Evolutionary conservation across 169 alveolate species (phyloP).

Genomic region (Amoebophrya sp.): DNA sequence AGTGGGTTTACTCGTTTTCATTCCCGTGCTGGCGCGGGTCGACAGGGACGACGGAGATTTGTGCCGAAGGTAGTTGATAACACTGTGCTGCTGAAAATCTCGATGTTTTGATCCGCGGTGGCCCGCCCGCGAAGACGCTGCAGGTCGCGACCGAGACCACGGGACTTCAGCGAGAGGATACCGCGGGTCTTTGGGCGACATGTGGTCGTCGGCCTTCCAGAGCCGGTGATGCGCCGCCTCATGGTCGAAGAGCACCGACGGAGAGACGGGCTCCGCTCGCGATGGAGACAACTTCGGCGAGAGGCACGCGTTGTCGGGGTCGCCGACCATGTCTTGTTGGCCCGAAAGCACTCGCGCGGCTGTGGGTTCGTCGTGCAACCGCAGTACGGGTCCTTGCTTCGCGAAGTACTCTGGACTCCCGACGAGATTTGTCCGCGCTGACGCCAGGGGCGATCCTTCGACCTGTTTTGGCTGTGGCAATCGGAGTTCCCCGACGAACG

Average conservation of each 20-base stretch:
- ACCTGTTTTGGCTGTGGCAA: too few species aligned
- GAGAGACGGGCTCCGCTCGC: not conserved
- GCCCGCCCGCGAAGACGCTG: too few species aligned
- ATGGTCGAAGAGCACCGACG: not conserved
- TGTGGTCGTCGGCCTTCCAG: not conserved
- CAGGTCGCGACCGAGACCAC: too few species aligned
- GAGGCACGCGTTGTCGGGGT: not conserved
- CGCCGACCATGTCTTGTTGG: conserved; percentile 7
- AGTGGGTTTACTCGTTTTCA: too few species aligned
- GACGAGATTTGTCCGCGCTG: not conserved
- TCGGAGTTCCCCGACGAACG: too few species aligned
- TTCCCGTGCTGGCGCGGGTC: too few species aligned
- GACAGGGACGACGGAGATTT: too few species aligned
- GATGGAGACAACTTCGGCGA: not conserved
- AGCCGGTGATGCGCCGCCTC: not conserved
- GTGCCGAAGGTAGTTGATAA: too few species aligned
- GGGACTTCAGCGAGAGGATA: too few species aligned
- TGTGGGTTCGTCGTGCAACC: not conserved
- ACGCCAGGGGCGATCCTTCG: not conserved
- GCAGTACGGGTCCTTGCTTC: not conserved
- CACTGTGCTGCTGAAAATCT: too few species aligned
- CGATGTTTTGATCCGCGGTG: too few species aligned
- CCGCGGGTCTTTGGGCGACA: not conserved
- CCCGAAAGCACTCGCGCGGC: not conserved
- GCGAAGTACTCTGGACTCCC: not conserved